Evolutionary conservation across 345 rosid species (phyloP).

Genomic region (Euclidium syriacum): DNA sequence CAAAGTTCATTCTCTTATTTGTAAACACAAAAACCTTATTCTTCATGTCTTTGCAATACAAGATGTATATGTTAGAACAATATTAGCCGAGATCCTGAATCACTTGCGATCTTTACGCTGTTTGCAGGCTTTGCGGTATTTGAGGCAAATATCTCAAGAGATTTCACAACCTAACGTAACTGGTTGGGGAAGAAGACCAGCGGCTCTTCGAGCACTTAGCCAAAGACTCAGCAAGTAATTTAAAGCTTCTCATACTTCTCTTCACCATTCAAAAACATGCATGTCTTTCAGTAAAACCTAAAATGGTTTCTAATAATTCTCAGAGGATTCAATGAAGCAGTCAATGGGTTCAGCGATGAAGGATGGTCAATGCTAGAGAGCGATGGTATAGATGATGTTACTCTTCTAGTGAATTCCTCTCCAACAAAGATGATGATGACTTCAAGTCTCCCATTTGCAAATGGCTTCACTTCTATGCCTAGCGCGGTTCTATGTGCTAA

Average conservation of each 20-base stretch:
- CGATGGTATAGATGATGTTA: constrained; percentile 92
- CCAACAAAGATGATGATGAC: constrained; percentile 76
- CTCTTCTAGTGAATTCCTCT: constrained; percentile 83
- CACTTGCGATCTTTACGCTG: neutral
- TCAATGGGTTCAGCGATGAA: constrained; percentile 87
- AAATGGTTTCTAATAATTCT: neutral
- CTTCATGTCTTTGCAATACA: too few relatives aligned
- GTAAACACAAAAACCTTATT: too few relatives aligned
- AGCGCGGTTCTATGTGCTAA: constrained; percentile 83
- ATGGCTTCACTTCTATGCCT: constrained; percentile 69
- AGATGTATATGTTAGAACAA: too few relatives aligned
- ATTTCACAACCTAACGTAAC: constrained; percentile 79
- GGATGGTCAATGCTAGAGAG: constrained; percentile 96
- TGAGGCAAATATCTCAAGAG: constrained; percentile 92
- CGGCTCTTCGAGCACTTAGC: constrained; percentile 78
- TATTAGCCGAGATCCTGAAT: too few relatives aligned
- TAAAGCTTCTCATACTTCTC: constrained; percentile 3
- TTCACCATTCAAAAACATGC: neutral
- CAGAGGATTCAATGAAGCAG: constrained; percentile 97
- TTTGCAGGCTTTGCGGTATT: constrained; percentile 79
- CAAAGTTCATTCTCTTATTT: too few relatives aligned
- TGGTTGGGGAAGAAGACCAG: constrained; percentile 94
- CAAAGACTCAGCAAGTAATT: constrained; percentile 81
- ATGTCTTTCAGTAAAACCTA: neutral
- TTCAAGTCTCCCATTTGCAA: constrained; percentile 53